Base-by-base conservation (phyloP, 305 asterid genomes). In the Salvia sclarea region DNA sequence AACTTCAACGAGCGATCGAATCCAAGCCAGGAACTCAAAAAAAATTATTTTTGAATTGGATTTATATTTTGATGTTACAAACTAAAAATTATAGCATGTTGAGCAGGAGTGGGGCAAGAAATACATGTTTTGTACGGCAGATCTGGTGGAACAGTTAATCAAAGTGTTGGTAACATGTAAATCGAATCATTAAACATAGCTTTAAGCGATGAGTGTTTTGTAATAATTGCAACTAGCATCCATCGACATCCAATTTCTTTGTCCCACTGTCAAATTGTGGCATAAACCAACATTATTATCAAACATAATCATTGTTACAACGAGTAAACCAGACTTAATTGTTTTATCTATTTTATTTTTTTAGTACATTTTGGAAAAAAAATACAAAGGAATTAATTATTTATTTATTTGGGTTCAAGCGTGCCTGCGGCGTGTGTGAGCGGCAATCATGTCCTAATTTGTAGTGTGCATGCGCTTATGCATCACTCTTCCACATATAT, bases 381-480 rank as follows among this genome's bases (percentile, higher is more conserved):
- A 61, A 55, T 59, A 30, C 22, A 38, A n/a, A n/a, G n/a, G n/a
- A n/a, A n/a, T n/a, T n/a, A n/a, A n/a, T n/a, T n/a, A n/a, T n/a
- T 69, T 49, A 21, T 70, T 24, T 57, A 55, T 5, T 43, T 49
- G 43, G 68, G 55, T 45, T 63, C 31, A 75, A 69, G 86, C 86
- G 79, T 81, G 86, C 76, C 75, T 43, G 49, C 71, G 45, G 78
- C 82, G 77, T 71, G 80, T 78, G 67, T 60, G 38, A 14, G 13
- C 44, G 20, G 18, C 78, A 68, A 81, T 75, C 24, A 78, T 81
- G 58, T 9, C 76, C 72, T 68, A 61, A 70, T 49, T 68, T 57
- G 2, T 35, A 60, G 22, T 78, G 70, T 75, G 85, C 82, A 71
- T 38, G 69, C 64, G 74, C 67, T 20, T 10, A 18, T 43, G 25